Percentiles rank a stretch among this genome's conserved stretches.
Conservation (phyloP, 83 land plant genomes). For the Isoetes engelmannii region DNA sequence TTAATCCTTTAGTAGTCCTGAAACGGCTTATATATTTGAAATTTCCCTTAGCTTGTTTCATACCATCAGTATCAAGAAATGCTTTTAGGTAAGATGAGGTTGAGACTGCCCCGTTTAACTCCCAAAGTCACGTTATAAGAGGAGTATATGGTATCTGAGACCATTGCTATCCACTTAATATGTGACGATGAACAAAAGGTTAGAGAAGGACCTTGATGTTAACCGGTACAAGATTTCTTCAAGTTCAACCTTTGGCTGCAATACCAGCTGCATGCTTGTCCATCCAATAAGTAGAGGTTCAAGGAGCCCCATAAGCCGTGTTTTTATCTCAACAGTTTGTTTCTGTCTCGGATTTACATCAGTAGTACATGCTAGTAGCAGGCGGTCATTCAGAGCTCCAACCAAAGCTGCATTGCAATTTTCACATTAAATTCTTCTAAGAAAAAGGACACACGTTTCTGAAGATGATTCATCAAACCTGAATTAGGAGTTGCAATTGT, state of each 20-base stretch:
- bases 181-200: background rate
- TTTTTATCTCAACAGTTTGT: constrained; percentile 78
- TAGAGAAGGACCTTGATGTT: constrained; percentile 67
- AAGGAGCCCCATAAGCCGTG: constrained; percentile 88
- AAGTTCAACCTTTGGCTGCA: constrained; percentile 92
- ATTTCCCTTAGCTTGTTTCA: too few relatives aligned
- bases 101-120: too few relatives aligned
- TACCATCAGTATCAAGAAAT: too few relatives aligned
- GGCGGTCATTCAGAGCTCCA: constrained; percentile 85
- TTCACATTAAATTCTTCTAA: too few relatives aligned
- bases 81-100: too few relatives aligned
- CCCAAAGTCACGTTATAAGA: too few relatives aligned
- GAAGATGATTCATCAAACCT: constrained; percentile 28
- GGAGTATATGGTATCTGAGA: too few relatives aligned
- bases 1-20: too few relatives aligned
- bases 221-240: constrained; percentile 80
- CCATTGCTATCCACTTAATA: too few relatives aligned
- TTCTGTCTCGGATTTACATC: constrained; percentile 89
- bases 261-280: constrained; percentile 81
- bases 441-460: too few relatives aligned
- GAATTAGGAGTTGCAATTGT: constrained; percentile 72
- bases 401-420: constrained; percentile 54
- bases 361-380: constrained; percentile 71
- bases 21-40: too few relatives aligned
- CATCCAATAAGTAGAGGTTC: constrained; percentile 95